Evolutionary conservation across 768 basidiomycete genomes (phyloP).

Genomic region (Coprinopsis cinerea): DNA sequence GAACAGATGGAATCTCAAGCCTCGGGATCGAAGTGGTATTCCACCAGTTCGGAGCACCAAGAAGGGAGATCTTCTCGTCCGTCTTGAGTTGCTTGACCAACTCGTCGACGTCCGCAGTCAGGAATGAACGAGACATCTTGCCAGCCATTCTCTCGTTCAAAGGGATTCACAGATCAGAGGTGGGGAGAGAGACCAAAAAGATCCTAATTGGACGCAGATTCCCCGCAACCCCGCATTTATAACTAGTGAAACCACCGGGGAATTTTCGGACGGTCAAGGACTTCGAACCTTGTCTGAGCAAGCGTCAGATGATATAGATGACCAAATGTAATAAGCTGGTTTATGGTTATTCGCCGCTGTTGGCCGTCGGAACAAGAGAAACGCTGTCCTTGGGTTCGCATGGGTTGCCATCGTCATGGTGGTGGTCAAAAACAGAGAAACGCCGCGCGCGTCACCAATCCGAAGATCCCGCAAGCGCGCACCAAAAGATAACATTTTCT

Average conservation of each 20-base stretch:
- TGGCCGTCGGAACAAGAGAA: not conserved
- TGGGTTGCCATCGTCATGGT: not conserved
- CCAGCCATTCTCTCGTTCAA: constrained; percentile 15
- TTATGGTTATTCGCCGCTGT: no score
- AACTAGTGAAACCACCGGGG: not conserved
- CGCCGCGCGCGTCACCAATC: no score
- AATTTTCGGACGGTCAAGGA: not conserved
- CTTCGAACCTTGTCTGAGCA: no score
- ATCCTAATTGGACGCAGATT: no score
- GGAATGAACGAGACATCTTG: constrained; percentile 33
- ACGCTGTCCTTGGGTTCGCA: not conserved
- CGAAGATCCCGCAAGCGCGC: not conserved
- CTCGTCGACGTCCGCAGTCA: constrained; percentile 45
- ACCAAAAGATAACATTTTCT: no score
- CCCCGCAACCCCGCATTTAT: not conserved
- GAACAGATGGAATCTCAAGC: constrained; percentile 57
- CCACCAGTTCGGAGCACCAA: constrained; percentile 69
- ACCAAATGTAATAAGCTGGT: not conserved
- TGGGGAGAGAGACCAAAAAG: no score
- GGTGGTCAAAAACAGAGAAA: not conserved
- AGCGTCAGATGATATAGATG: no score
- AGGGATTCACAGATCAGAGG: no score
- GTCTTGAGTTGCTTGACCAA: constrained; percentile 48
- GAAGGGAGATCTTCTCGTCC: constrained; percentile 59
- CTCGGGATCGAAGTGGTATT: constrained; percentile 53